These are phyloP conservation scores for Nicotiana sylvestris DNA, from an alignment of 257 asterid genomes.

Conservation along the genomic window DNA sequence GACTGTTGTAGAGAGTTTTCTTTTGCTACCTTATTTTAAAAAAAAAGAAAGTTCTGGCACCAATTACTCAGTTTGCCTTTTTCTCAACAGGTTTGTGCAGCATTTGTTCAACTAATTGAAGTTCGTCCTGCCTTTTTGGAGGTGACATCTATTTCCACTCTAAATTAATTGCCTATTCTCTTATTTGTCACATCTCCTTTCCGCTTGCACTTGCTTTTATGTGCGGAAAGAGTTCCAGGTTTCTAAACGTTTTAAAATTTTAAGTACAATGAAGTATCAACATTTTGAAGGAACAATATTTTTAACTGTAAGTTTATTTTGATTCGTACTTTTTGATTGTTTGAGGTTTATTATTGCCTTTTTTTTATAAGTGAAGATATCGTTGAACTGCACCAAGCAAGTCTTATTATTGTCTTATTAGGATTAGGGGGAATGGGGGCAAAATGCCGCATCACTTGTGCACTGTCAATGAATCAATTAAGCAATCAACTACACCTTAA, in stretches of 20 bases:
- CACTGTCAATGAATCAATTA: neutral
- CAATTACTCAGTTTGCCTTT: slow-evolving; percentile 15
- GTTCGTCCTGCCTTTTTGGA: slow-evolving; percentile 70
- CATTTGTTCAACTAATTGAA: slow-evolving; percentile 92
- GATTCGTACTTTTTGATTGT: neutral
- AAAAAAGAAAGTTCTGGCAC: neutral
- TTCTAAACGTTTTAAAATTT: neutral
- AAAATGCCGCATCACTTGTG: slow-evolving; percentile 1
- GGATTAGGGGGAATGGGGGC: neutral
- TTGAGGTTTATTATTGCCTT: neutral
- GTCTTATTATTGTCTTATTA: neutral
- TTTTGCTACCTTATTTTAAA: neutral
- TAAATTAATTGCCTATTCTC: neutral
- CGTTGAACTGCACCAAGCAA: neutral
- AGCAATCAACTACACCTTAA: neutral
- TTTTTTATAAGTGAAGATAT: neutral
- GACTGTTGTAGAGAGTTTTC: neutral
- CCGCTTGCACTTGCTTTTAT: neutral
- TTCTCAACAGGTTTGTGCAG: slow-evolving; percentile 75
- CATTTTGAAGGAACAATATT: neutral
- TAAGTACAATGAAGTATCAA: neutral
- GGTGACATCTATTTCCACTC: slow-evolving; percentile 36
- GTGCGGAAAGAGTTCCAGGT: neutral
- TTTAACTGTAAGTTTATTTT: neutral
- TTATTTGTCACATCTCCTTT: slow-evolving; percentile 3